Base-by-base conservation (phyloP, 177 flowering plant genomes). In the Vitis hybrid region DNA sequence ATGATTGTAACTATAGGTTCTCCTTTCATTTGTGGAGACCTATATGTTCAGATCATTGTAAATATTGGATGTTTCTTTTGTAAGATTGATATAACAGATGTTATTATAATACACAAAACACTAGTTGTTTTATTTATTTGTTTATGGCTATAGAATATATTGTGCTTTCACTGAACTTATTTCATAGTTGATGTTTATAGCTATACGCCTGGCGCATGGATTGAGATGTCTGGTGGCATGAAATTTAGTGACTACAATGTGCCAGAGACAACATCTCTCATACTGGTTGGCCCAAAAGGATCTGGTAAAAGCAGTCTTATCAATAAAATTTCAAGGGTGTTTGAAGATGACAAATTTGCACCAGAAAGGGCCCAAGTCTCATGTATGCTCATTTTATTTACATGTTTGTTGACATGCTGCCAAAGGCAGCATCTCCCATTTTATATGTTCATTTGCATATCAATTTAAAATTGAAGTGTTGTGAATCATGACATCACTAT, bases 221-320 rank as follows among this genome's bases (percentile, higher is more conserved):
- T 80, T 64, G 89, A 85, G 72, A 81, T 80, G 67, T 80, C 71
- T 6, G 78, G 80, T 72, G 85, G 80, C 45, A 49, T 79, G 72
- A 74, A 76, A 50, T 57, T 71, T 60, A 61, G 54, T 10, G 81
- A 90, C 30, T 86, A 81, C 73, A 79, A 81, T 56, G 76, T 90
- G 13, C 98, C 97, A 68, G 70, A 79, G 70, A 81, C 82, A 11
- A 86, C 91, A 48, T 64, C 89, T 4, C 84, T 93, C 12, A 5
- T 91, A 63, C 63, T 93, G 68, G 60, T 93, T 73, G 97, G 98
- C 68, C 94, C 89, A 18, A 83, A 78, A 74, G 88, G 93, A 60
- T 90, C 94, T 49, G 98, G 98, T 39, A 93, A 93, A 75, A 93
- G 97, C 75, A 88, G 87, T 71, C 92, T 93, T 64, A 72, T 93